A percentile compares a stretch with the other conserved stretches of the same genome.
phyloP scores from a whole-genome alignment of 768 basidiomycete species.

The Hygrophoropsis aurantiaca region DNA sequence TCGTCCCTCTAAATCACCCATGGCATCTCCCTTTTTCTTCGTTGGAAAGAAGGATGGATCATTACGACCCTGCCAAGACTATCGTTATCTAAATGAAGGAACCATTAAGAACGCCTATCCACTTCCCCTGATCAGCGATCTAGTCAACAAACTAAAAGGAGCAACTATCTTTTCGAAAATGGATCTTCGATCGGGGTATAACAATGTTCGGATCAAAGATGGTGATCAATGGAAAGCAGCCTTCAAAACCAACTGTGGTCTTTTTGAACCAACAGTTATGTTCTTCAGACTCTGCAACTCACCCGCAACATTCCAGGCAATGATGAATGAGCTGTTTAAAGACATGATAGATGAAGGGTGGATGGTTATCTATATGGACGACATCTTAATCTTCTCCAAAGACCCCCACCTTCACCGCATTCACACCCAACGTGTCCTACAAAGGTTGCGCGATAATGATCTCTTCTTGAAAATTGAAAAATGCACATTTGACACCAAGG shows the following conservation, averaged over 20 bases:
- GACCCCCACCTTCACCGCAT: conserved; percentile 25
- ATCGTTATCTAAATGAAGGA: conserved; percentile 32
- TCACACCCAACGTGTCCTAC: conserved; percentile 32
- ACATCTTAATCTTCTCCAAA: conserved; percentile 9
- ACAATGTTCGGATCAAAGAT: conserved; percentile 26
- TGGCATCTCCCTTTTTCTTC: conserved; percentile 34
- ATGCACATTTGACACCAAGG: conserved; percentile 27
- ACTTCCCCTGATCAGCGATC: conserved; percentile 30
- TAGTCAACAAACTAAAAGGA: conserved; percentile 27
- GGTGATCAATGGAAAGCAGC: conserved; percentile 34
- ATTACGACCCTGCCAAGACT: conserved; percentile 33
- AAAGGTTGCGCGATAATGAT: conserved; percentile 30
- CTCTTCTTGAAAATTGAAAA: conserved; percentile 38
- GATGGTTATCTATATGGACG: conserved; percentile 8
- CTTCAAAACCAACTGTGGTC: conserved; percentile 23
- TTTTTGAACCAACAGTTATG: conserved; percentile 28
- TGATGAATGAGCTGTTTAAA: conserved; percentile 22
- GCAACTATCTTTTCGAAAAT: conserved; percentile 26
- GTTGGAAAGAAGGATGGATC: conserved; percentile 26
- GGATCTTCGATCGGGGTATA: conserved; percentile 33
- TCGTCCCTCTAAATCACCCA: conserved; percentile 26
- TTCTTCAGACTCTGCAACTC: conserved; percentile 22
- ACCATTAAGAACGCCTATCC: conserved; percentile 35
- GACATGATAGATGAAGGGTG: conserved; percentile 12
- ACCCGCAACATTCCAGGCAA: conserved; percentile 20